phyloP scores from a whole-genome alignment of 192 early-diverging fungal species.

The Entomortierella beljakovae region DNA sequence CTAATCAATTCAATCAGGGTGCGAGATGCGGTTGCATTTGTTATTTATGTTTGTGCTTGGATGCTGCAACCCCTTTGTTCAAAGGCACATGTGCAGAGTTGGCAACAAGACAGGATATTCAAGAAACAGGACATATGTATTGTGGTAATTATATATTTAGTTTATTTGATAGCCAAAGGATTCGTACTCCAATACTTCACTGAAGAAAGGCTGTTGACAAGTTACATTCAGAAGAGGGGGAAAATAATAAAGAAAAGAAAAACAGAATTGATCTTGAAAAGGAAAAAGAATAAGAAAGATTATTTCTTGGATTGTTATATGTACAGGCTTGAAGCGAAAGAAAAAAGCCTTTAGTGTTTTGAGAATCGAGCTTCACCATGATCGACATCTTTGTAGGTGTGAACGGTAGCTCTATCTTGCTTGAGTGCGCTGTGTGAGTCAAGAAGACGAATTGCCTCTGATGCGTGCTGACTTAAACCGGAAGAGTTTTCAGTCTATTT shows the following conservation, averaged over 20 bases:
- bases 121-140: neutral
- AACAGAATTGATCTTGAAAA: neutral
- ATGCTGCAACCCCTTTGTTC: too few relatives aligned
- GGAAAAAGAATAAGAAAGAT: slow-evolving; percentile 9
- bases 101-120: too few relatives aligned
- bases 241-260: neutral
- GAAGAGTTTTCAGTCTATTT: slow-evolving; percentile 23
- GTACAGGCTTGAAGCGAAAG: slow-evolving; percentile 12
- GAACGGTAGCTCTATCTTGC: slow-evolving; percentile 52
- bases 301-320: slow-evolving; percentile 4
- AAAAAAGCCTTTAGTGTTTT: slow-evolving; percentile 30
- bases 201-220: neutral
- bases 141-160: neutral
- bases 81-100: too few relatives aligned
- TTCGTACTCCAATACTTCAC: slow-evolving; percentile 8
- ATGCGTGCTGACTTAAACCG: slow-evolving; percentile 47
- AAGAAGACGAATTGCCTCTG: slow-evolving; percentile 48
- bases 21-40: too few relatives aligned
- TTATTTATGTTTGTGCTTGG: too few relatives aligned
- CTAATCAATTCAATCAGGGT: too few relatives aligned
- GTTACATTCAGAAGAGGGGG: neutral
- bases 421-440: slow-evolving; percentile 47
- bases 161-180: neutral
- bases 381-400: slow-evolving; percentile 38
- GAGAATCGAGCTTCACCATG: slow-evolving; percentile 43